phyloP scores from a whole-genome alignment of 768 basidiomycete genomes.

The Suillus clintonianus region DNA sequence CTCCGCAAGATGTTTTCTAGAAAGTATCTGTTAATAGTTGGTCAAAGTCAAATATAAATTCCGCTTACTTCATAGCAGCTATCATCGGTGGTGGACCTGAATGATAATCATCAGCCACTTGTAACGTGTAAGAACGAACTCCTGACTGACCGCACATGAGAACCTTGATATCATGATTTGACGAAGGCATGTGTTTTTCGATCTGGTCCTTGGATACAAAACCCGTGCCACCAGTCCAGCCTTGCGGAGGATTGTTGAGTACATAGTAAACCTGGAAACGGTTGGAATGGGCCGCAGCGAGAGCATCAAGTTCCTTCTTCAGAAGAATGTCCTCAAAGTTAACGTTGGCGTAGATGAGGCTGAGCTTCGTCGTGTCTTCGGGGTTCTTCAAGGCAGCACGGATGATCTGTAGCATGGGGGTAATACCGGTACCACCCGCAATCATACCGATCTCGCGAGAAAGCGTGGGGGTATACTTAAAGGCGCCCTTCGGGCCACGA shows the following conservation, averaged over 20 bases:
- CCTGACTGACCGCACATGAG: constrained; percentile 78
- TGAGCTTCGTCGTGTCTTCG: constrained; percentile 78
- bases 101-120: constrained; percentile 1
- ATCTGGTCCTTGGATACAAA: constrained; percentile 95
- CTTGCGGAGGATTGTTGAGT: constrained; percentile 89
- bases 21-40: constrained; percentile 5
- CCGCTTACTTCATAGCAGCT: constrained; percentile 75
- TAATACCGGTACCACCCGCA: constrained; percentile 97
- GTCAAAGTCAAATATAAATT: background rate
- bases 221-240: constrained; percentile 88
- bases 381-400: constrained; percentile 90
- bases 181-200: constrained; percentile 71
- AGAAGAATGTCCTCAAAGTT: constrained; percentile 91
- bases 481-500: constrained; percentile 96
- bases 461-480: constrained; percentile 76
- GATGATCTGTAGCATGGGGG: constrained; percentile 98
- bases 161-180: constrained; percentile 71
- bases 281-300: constrained; percentile 59
- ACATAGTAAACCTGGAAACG: constrained; percentile 87
- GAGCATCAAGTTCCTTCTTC: constrained; percentile 81
- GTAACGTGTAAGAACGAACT: constrained; percentile 8
- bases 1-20: constrained; percentile 84
- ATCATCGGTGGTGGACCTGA: constrained; percentile 78
- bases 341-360: constrained; percentile 96
- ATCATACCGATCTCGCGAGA: constrained; percentile 92